phyloP scores from a whole-genome alignment of 2,329 filamentous ascomycete species.

The Trichoderma citrinoviride region DNA sequence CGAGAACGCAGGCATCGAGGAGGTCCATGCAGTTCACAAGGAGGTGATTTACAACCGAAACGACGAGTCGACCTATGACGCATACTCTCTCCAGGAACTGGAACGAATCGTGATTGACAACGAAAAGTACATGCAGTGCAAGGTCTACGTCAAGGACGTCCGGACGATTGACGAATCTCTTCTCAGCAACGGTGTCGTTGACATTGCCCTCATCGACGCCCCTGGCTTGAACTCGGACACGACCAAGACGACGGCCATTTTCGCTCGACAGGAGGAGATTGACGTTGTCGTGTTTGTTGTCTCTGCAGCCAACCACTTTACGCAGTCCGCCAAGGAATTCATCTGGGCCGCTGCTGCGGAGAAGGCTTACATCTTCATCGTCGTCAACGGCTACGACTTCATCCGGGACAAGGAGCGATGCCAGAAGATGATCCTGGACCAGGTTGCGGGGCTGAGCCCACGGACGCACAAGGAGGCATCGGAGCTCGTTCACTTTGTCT shows the following conservation, averaged over 20 bases:
- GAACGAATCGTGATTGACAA: slow-evolving; percentile 91
- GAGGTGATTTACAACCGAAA: slow-evolving; percentile 77
- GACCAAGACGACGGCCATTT: slow-evolving; percentile 94
- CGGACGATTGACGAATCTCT: slow-evolving; percentile 88
- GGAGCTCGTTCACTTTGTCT: slow-evolving; percentile 96
- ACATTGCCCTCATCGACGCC: slow-evolving; percentile 95
- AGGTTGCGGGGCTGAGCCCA: slow-evolving; percentile 83
- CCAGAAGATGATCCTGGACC: slow-evolving; percentile 88
- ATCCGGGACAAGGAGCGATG: slow-evolving; percentile 90
- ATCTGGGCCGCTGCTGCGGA: slow-evolving; percentile 93
- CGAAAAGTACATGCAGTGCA: slow-evolving; percentile 86
- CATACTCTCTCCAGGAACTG: slow-evolving; percentile 72
- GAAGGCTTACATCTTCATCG: slow-evolving; percentile 98
- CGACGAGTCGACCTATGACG: slow-evolving; percentile 91
- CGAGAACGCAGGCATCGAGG: slow-evolving; percentile 87
- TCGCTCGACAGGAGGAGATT: slow-evolving; percentile 96
- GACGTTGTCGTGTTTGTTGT: slow-evolving; percentile 99
- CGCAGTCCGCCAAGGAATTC: slow-evolving; percentile 95
- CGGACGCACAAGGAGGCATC: slow-evolving; percentile 87
- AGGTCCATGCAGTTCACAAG: slow-evolving; percentile 92
- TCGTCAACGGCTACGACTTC: slow-evolving; percentile 94
- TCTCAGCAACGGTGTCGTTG: slow-evolving; percentile 95
- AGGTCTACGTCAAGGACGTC: slow-evolving; percentile 91
- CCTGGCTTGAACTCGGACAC: slow-evolving; percentile 95
- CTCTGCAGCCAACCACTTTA: slow-evolving; percentile 96